Base-by-base conservation (phyloP, 306 rosid genomes). In the Vicia villosa region DNA sequence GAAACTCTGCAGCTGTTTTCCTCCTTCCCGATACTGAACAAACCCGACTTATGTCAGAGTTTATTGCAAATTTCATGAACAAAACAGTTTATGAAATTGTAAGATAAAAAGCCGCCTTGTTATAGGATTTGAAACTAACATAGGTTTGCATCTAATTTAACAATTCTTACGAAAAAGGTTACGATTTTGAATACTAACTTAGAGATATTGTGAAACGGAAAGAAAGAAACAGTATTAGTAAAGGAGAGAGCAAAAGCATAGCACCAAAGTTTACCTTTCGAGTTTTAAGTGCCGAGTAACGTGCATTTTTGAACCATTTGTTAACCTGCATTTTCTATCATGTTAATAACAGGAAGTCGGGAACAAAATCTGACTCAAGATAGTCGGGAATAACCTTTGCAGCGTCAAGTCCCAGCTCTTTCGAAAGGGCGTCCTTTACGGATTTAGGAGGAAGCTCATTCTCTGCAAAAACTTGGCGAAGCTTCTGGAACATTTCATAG, bases 221-320 rank as follows among this genome's bases (percentile, higher is more conserved):
- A 1, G 24, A 22, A 26, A 26, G 30, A 26, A 26, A 26, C 30
- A 26, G 30, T 2, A 26, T 26, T 26, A 26, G 30, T 47, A 12
- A 58, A 59, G 30, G 4, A 14, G 43, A 65, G 50, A 61, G 60
- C 36, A 51, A 68, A 41, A 54, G 42, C 43, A 24, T 5, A 41
- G 32, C 63, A 24, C 15, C 32, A 16, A 51, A 79, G 68, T 82
- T 77, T 60, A 92, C 98, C 92, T 86, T 92, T 79, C 95, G 76
- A 75, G 86, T 76, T 81, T 81, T 89, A 58, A 92, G 94, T 37
- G 98, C 92, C 30, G 82, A 32, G 74, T 92, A 92, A 34, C 98
- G 98, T 36, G 98, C 86, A 75, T 92, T 92, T 84, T 92, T 92
- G 88, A 92, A 92, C 98, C 98, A 92, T 85, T 92, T 92, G 86